Percentiles rank a stretch among this genome's conserved stretches.
phyloP scores from a whole-genome alignment of 768 basidiomycete species.

The Boletus speciosus region DNA sequence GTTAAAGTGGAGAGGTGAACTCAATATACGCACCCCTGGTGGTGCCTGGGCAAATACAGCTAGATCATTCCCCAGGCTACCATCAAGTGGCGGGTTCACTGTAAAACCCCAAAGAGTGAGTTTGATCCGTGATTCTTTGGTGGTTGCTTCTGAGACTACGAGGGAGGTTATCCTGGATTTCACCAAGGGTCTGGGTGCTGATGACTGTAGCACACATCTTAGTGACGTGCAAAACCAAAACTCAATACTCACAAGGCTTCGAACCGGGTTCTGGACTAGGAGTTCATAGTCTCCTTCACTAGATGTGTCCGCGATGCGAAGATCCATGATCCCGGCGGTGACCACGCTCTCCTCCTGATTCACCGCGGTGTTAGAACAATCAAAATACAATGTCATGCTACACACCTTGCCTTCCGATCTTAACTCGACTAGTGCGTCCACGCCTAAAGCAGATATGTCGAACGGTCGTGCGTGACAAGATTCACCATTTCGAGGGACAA shows the following conservation, averaged over 20 bases:
- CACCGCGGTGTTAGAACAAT: conserved; percentile 2
- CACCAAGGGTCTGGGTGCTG: conserved; percentile 47
- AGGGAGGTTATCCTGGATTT: conserved; percentile 68
- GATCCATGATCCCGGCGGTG: conserved; percentile 59
- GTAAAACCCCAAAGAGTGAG: conserved; percentile 63
- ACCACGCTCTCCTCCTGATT: conserved; percentile 67
- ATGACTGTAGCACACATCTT: conserved; percentile 34
- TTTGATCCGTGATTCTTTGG: conserved; percentile 78
- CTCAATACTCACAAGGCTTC: conserved; percentile 50
- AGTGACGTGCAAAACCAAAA: background rate
- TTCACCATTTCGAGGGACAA: conserved; percentile 45
- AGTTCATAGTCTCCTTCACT: conserved; percentile 35
- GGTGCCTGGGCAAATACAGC: conserved; percentile 72
- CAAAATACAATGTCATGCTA: background rate
- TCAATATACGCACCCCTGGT: conserved; percentile 65
- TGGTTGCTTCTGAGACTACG: conserved; percentile 51
- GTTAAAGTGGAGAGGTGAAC: background rate
- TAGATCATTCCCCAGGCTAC: conserved; percentile 62
- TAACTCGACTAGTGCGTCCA: conserved; percentile 61
- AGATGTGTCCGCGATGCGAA: conserved; percentile 51
- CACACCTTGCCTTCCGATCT: conserved; percentile 70
- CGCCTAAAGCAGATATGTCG: conserved; percentile 55
- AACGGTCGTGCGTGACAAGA: conserved; percentile 42
- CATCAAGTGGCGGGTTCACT: conserved; percentile 56
- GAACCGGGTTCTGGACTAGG: conserved; percentile 53